A percentile compares a stretch with the other conserved stretches of the same genome.
Conservation (phyloP, 2,329 filamentous ascomycete species). For the Aspergillus fumigatiaffinis region DNA sequence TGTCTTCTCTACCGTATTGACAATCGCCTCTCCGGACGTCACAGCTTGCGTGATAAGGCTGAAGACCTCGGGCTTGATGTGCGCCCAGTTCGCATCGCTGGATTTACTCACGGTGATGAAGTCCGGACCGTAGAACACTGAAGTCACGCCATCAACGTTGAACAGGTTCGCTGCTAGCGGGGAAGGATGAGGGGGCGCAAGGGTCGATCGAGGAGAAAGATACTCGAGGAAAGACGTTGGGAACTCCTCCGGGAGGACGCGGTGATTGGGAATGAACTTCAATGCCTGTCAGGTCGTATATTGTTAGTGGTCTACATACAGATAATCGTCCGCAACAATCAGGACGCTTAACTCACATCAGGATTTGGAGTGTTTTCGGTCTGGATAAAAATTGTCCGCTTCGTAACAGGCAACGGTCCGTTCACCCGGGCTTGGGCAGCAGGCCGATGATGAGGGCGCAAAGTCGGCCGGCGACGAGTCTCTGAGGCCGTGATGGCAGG, state of each 20-base stretch:
- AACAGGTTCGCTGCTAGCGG: conserved; percentile 86
- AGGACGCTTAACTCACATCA: conserved; percentile 55
- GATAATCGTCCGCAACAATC: background rate
- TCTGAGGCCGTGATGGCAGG: conserved; percentile 48
- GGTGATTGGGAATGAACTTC: conserved; percentile 92
- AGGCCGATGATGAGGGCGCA: conserved; percentile 42
- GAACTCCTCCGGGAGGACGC: conserved; percentile 71
- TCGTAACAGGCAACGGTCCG: conserved; percentile 37
- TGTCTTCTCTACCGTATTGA: conserved; percentile 65
- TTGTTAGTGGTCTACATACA: background rate
- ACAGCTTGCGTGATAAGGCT: conserved; percentile 90
- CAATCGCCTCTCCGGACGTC: conserved; percentile 75
- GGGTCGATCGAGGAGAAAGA: conserved; percentile 78
- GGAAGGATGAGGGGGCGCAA: conserved; percentile 84
- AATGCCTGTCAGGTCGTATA: conserved; percentile 50
- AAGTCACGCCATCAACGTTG: conserved; percentile 90
- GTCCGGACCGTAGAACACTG: conserved; percentile 89
- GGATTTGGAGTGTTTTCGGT: conserved; percentile 90
- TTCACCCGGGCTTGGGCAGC: conserved; percentile 35
- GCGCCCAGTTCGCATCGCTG: conserved; percentile 82
- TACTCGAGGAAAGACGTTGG: conserved; percentile 84
- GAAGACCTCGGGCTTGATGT: conserved; percentile 94
- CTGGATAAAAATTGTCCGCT: conserved; percentile 92
- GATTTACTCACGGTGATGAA: conserved; percentile 97
- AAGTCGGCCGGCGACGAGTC: conserved; percentile 42